Base-by-base conservation (phyloP, 106 monocot genomes). In the Xerophyta viscosa region DNA sequence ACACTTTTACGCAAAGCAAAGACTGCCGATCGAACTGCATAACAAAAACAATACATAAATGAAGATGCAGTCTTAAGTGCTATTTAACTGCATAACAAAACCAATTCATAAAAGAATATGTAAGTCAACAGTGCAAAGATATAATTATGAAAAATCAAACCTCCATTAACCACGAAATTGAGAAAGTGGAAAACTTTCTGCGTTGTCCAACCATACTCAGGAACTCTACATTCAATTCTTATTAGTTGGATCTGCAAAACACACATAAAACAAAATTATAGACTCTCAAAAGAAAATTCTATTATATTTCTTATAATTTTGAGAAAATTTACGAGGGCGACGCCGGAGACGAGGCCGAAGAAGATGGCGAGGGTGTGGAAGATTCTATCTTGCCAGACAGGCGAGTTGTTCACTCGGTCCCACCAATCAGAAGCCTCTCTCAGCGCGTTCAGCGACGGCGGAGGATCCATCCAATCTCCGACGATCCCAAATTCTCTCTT, bases 191-290 rank as follows among this genome's bases (percentile, higher is more conserved):
- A 96, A 31, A 96, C 96, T 63, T 96, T 96, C 60, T 96, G 96
- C 24, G 88, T 96, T 8, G 96, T 96, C 96, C 96, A 96, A 11
- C 96, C 96, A 60, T 85, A 96, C 52, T 96, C 96, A 0, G 96
- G 96, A 13, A 96, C 96, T 73, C 96, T 89, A 31, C 88, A 96
- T 66, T 89, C 96, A 29, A 96, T 96, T 31, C 96, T 75, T 24
- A 96, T 54, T 54, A 96, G 59, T 79, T 96, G 96, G 29, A 96
- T 71, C 96, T 96, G 68, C 64, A 29, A 39, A 39, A 39, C 15
- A 10, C 39, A 10, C 39, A 39, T 1, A 3, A 39, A 10, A 39
- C 10, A 33, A 39, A 39, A 10, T 39, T 3, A 2, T 1, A n/a
- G n/a, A n/a, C n/a, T n/a, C n/a, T n/a, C n/a, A n/a, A n/a, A n/a